Evolutionary conservation across 352 stramenopile genomes (phyloP).

Genomic region (Phytophthora fragariae): DNA sequence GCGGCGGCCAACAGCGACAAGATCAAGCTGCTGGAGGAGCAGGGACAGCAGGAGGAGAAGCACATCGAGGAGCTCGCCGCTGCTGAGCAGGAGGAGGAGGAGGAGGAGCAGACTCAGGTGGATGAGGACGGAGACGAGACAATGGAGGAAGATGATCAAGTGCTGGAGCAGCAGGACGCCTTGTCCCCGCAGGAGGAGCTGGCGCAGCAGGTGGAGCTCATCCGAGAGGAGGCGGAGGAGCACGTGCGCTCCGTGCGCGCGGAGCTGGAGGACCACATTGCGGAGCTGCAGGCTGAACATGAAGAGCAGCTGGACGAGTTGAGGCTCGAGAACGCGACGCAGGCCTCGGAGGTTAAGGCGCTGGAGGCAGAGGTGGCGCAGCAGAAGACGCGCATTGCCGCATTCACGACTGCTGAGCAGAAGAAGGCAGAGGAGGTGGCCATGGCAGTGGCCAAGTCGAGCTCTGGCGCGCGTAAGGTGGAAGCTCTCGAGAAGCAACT

Average conservation of each 20-base stretch:
- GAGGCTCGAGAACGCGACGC: conserved; percentile 64
- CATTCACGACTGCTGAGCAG: conserved; percentile 75
- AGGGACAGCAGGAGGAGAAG: conserved; percentile 31
- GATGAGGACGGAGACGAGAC: conserved; percentile 35
- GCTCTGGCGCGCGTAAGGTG: conserved; percentile 69
- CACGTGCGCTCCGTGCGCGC: conserved; percentile 63
- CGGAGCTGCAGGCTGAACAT: conserved; percentile 55
- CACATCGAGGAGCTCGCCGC: conserved; percentile 17
- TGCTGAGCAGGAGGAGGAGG: conserved; percentile 17
- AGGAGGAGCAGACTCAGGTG: conserved; percentile 16
- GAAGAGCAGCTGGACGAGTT: conserved; percentile 68
- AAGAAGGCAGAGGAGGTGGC: conserved; percentile 84
- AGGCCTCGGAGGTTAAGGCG: conserved; percentile 65
- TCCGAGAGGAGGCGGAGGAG: conserved; percentile 67
- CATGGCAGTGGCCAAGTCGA: conserved; percentile 73
- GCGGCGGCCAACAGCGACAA: conserved; percentile 36
- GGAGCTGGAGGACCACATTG: conserved; percentile 76
- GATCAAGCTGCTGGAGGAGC: conserved; percentile 39
- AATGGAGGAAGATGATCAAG: conserved; percentile 28
- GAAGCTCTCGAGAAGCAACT: conserved; percentile 74
- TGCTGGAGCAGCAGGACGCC: conserved; percentile 17
- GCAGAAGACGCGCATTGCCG: conserved; percentile 68
- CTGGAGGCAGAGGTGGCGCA: conserved; percentile 75
- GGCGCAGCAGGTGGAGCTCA: conserved; percentile 58
- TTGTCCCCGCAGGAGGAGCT: conserved; percentile 45